Evolutionary conservation across 1,139 yeast genomes (phyloP).

Genomic region (Blastobotrys malaysiensis): DNA sequence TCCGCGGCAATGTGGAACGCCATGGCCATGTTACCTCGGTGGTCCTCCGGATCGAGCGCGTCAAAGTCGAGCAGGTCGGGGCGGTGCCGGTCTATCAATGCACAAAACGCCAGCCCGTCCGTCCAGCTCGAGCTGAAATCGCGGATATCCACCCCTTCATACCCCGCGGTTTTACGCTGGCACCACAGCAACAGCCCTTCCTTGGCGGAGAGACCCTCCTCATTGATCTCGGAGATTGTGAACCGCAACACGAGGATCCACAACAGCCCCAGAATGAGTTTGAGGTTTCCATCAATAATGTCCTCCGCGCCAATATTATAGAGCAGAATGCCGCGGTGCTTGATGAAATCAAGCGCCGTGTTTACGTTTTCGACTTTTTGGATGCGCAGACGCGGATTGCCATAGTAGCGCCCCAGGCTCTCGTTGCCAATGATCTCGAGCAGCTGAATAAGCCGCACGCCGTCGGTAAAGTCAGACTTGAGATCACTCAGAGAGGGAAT

Average conservation of each 20-base stretch:
- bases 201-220: constrained; percentile 40
- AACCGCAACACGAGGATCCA: constrained; percentile 58
- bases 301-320: constrained; percentile 65
- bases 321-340: constrained; percentile 48
- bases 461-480: constrained; percentile 31
- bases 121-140: constrained; percentile 44
- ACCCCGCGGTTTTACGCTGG: constrained; percentile 40
- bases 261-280: constrained; percentile 57
- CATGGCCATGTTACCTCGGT: constrained; percentile 32
- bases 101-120: constrained; percentile 46
- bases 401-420: constrained; percentile 35
- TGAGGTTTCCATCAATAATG: constrained; percentile 57
- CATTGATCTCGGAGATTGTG: constrained; percentile 42
- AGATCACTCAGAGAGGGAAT: constrained; percentile 29
- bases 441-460: constrained; percentile 35
- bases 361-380: constrained; percentile 62
- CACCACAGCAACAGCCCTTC: constrained; percentile 43
- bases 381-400: constrained; percentile 47
- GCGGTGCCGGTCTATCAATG: constrained; percentile 40
- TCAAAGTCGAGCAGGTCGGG: constrained; percentile 41
- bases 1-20: constrained; percentile 40
- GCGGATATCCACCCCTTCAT: constrained; percentile 35
- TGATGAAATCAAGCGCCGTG: constrained; percentile 50
- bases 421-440: constrained; percentile 38
- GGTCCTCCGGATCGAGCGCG: constrained; percentile 31